Evolutionary conservation across 2,329 filamentous ascomycete species (phyloP).

Genomic region (Emmonsiellopsis sp.): DNA sequence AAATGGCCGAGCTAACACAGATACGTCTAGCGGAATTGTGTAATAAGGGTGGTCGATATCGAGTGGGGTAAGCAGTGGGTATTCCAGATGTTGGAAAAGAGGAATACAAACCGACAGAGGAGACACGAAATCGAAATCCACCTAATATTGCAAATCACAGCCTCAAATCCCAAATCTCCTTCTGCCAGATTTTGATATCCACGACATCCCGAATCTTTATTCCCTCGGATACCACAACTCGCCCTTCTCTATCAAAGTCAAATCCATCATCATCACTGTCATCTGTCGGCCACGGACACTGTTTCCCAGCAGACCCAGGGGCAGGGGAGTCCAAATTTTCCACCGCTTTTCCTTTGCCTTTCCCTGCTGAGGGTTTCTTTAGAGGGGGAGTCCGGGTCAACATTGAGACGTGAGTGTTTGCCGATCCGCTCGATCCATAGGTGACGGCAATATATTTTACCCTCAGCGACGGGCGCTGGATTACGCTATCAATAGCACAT

Average conservation of each 20-base stretch:
- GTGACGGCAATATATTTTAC: slow-evolving; percentile 17
- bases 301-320: background rate
- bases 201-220: slow-evolving; percentile 11
- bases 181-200: slow-evolving; percentile 18
- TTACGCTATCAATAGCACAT: slow-evolving; percentile 14
- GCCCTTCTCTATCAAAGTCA: background rate
- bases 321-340: background rate
- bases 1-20: too few species aligned
- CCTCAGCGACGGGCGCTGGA: slow-evolving; percentile 11
- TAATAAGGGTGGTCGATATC: too few species aligned
- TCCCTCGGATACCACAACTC: slow-evolving; percentile 1
- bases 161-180: slow-evolving; percentile 14
- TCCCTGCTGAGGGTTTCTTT: background rate
- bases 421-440: slow-evolving; percentile 3
- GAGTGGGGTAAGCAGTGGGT: too few species aligned
- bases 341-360: slow-evolving; percentile 2
- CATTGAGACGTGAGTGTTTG: too few species aligned
- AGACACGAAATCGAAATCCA: too few species aligned
- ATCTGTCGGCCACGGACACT: background rate
- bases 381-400: too few species aligned
- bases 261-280: slow-evolving; percentile 4
- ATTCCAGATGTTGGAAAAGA: too few species aligned
- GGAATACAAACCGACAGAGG: too few species aligned
- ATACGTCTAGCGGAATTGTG: too few species aligned
- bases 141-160: slow-evolving; percentile 7